Conservation (phyloP, 768 basidiomycete species). For the Pisolithus tinctorius region DNA sequence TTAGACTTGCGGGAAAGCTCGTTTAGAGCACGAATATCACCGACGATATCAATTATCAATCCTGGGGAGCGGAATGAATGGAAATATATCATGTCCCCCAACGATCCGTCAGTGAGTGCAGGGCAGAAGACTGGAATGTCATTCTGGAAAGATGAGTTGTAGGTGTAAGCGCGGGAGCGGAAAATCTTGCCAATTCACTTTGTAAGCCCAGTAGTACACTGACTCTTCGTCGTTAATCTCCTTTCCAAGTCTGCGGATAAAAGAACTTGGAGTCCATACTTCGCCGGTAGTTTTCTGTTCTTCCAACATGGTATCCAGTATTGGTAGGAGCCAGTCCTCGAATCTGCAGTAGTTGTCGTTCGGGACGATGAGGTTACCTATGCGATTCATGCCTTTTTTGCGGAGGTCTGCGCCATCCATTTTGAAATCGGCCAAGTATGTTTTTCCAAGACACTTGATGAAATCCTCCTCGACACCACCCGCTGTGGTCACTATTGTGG, state of each 20-base stretch:
- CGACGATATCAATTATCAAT: conserved; percentile 87
- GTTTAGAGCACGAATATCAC: conserved; percentile 88
- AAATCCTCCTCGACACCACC: conserved; percentile 99
- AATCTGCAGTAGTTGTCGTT: conserved; percentile 99
- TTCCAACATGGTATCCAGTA: conserved; percentile 81
- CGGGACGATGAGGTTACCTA: conserved; percentile 93
- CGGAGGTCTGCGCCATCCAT: conserved; percentile 86
- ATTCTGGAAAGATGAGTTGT: conserved; percentile 54
- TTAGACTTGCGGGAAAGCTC: conserved; percentile 80
- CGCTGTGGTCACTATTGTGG: conserved; percentile 91
- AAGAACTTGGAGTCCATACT: conserved; percentile 91
- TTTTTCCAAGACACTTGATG: conserved; percentile 97
- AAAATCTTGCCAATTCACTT: conserved; percentile 53
- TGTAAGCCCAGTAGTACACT: conserved; percentile 99
- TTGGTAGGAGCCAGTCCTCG: conserved; percentile 97
- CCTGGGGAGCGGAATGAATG: conserved; percentile 89
- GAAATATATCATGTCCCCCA: conserved; percentile 99
- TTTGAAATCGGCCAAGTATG: conserved; percentile 90
- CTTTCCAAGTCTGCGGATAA: conserved; percentile 90
- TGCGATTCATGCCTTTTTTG: conserved; percentile 89
- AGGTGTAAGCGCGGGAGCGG: conserved; percentile 8
- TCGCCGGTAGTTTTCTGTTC: conserved; percentile 71
- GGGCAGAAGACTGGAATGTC: conserved; percentile 98
- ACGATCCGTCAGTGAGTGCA: conserved; percentile 93
- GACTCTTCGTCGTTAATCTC: conserved; percentile 97